Base-by-base conservation (phyloP, 2,329 filamentous ascomycete genomes). In the Cladosporium sp. region DNA sequence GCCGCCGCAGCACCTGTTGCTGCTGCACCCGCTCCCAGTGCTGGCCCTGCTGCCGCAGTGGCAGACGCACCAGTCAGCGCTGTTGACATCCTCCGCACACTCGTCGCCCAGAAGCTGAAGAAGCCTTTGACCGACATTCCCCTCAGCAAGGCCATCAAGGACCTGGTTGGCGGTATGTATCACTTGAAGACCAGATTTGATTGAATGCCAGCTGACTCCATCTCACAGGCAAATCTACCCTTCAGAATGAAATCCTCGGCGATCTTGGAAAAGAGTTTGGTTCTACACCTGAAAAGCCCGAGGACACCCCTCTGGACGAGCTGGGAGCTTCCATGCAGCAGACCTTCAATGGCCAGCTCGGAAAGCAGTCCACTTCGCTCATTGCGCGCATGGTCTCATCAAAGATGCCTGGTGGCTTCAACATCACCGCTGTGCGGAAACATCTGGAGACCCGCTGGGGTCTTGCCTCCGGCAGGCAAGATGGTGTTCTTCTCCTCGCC, bases 331-430 rank as follows among this genome's bases (percentile, higher is more conserved):
- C 94, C 8, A 96, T 99, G 89, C 94, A 99, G 77, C 87, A 90
- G 47, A 97, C 93, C n/a, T 99, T 99, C 78, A 94, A 97, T 77
- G 94, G 94, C 66, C 93, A 96, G 77, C 85, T 99, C 61, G 94
- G 94, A 74, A 99, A 99, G 78, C 92, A 97, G 67, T 96, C 94
- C 0, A 88, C 90, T 55, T 95, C 92, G 2, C 83, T 99, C 58
- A 88, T 99, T 73, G 94, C 94, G 50, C 88, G 94, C 66, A 80
- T 99, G 72, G 94, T 99, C 42, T 97, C 94, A 1, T 97, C 94
- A 28, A 99, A 99, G 79, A 99, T 99, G 94, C 94, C 94, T 48
- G 94, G 93, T 78, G 94, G 94, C 61, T 99, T 99, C 84, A 99
- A 97, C 74, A 97, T 97, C 74, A 97, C 93, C 70, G 83, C 91